Evolutionary conservation across 495 filamentous ascomycete species (phyloP), one percentile per base, ranked within the genome.

Genomic region (Penicillium tannophilum): DNA sequence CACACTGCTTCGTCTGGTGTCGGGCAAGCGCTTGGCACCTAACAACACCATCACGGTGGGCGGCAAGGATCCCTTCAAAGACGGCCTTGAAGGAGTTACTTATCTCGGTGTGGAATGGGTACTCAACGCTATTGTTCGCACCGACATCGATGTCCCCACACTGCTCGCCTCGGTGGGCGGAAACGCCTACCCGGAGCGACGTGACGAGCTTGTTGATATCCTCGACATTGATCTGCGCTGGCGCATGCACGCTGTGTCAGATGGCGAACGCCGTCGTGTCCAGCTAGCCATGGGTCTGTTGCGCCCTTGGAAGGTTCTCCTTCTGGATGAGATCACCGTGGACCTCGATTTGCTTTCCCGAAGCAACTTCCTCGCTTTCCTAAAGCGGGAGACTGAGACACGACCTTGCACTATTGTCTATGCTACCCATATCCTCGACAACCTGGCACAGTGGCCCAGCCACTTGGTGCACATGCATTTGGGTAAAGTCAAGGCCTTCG

Each of bases 91-190:
- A 73, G 94, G 93, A 47, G 93, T 99, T 26, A 97, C 92, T 49
- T 99, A 99, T 72, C 88, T 99, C 6, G 94, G 94, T 1, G 84
- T 95, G 0, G 94, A 99, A 77, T 99, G 95, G 95, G 95, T 98
- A 12, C 85, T 98, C n/a, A 98, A 98, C 77, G 88, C 87, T 35
- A 95, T 97, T 64, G 95, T 98, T 36, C 87, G 95, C 31, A 94
- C 89, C 16, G 94, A 99, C 73, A 96, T 98, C 59, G 91, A 89
- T 42, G 92, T 98, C 3, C 83, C 82, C 3, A 92, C 93, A 43
- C 85, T 98, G 7, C 84, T 98, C 19, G 73, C 82, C 35, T 92
- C 88, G 12, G 90, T 98, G 2, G 94, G 94, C 55, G 95, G 94
- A 3, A 86, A 96, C 65, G 80, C 79, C 64, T 98, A 90, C 73